Percentiles rank a stretch among this genome's conserved stretches.
phyloP scores from a whole-genome alignment of 2,329 filamentous ascomycete genomes.

The Penicillium griseofulvum region DNA sequence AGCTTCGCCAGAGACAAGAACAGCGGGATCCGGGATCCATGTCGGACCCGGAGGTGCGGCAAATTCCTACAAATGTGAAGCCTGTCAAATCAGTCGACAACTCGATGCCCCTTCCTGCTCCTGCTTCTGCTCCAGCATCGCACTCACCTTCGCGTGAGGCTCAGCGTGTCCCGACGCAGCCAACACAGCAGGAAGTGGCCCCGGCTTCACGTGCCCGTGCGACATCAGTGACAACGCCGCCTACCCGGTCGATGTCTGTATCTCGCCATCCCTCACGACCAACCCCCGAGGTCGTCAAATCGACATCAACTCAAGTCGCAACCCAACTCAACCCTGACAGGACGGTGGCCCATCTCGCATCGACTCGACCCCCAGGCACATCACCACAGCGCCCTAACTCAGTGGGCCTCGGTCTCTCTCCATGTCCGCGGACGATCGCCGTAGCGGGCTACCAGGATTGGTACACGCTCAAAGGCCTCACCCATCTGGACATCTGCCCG shows the following conservation, averaged over 20 bases:
- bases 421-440: constrained; percentile 66
- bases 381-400: constrained; percentile 17
- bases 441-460: constrained; percentile 70
- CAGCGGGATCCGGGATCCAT: constrained; percentile 19
- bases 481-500: constrained; percentile 77
- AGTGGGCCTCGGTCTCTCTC: constrained; percentile 50
- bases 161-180: constrained; percentile 1
- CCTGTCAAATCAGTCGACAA: constrained; percentile 1
- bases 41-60: constrained; percentile 14
- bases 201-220: constrained; percentile 8
- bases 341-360: constrained; percentile 7
- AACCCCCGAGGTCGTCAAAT: neutral
- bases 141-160: constrained; percentile 10
- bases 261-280: neutral
- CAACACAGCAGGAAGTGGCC: constrained; percentile 4
- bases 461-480: constrained; percentile 70
- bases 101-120: neutral
- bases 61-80: neutral
- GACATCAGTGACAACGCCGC: constrained; percentile 7
- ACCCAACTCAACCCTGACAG: constrained; percentile 1
- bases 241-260: constrained; percentile 8
- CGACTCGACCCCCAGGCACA: constrained; percentile 7
- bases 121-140: constrained; percentile 1
- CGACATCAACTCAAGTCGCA: neutral
- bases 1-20: constrained; percentile 31